phyloP scores from a whole-genome alignment of 352 stramenopile genomes.

The Peronospora belbahrii region DNA sequence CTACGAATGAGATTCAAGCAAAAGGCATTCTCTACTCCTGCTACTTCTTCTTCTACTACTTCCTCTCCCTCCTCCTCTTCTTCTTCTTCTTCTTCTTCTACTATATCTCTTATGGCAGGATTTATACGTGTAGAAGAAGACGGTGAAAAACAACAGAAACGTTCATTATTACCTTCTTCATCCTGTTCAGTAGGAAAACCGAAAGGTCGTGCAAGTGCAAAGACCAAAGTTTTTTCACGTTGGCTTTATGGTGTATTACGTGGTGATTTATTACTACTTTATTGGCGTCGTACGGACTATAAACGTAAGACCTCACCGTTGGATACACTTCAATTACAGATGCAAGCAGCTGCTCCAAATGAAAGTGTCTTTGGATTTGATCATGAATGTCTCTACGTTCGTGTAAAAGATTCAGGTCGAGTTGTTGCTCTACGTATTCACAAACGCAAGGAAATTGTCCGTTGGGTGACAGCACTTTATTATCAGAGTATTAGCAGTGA shows the following conservation, averaged over 20 bases:
- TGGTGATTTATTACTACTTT: slow-evolving; percentile 37
- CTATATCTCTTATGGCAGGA: slow-evolving; percentile 27
- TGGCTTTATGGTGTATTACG: slow-evolving; percentile 52
- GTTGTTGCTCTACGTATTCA: slow-evolving; percentile 48
- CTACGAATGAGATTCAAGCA: slow-evolving; percentile 5
- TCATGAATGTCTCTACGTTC: slow-evolving; percentile 53
- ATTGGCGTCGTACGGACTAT: slow-evolving; percentile 50
- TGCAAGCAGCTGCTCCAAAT: slow-evolving; percentile 29
- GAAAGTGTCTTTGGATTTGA: slow-evolving; percentile 58
- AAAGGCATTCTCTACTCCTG: slow-evolving; percentile 4
- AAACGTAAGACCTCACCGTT: slow-evolving; percentile 42
- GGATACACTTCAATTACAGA: slow-evolving; percentile 34
- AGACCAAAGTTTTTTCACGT: slow-evolving; percentile 38
- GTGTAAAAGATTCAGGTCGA: slow-evolving; percentile 27
- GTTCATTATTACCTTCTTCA: slow-evolving; percentile 19
- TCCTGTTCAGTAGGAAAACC: slow-evolving; percentile 17
- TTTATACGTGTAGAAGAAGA: slow-evolving; percentile 53
- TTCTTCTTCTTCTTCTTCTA: slow-evolving; percentile 1
- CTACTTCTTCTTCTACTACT: background rate
- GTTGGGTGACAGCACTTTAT: slow-evolving; percentile 55
- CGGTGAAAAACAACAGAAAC: slow-evolving; percentile 27
- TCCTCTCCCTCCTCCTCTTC: slow-evolving; percentile 4
- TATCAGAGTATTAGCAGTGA: slow-evolving; percentile 39
- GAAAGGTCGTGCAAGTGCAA: slow-evolving; percentile 23
- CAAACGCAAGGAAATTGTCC: slow-evolving; percentile 54